Evolutionary conservation across 2,329 filamentous ascomycete genomes (phyloP).

Genomic region (Sporothrix brunneoviolacea): DNA sequence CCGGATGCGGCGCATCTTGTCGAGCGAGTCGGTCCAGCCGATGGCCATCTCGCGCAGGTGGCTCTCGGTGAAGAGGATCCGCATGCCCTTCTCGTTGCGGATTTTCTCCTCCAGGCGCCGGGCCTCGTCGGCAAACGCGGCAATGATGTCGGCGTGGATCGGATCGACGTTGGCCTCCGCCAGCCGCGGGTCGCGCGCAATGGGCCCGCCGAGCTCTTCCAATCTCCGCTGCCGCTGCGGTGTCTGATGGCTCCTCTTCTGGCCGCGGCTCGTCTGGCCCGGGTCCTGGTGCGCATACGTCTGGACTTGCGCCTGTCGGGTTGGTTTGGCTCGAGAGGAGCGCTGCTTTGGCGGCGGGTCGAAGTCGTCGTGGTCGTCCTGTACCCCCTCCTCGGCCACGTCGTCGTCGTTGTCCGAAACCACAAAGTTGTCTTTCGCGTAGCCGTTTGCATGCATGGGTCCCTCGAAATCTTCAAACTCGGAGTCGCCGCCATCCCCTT

Average conservation of each 20-base stretch:
- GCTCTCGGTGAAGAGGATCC: constrained; percentile 60
- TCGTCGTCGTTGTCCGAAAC: constrained; percentile 31
- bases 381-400: constrained; percentile 28
- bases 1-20: constrained; percentile 57
- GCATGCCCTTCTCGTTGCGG: constrained; percentile 50
- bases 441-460: constrained; percentile 34
- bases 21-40: constrained; percentile 54
- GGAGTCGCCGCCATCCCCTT: constrained; percentile 27
- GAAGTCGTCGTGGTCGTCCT: constrained; percentile 33
- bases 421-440: constrained; percentile 37
- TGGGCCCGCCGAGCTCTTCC: constrained; percentile 48
- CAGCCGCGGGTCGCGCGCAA: constrained; percentile 49
- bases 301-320: constrained; percentile 19
- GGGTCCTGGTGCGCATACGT: constrained; percentile 11
- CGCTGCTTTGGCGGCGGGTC: not conserved
- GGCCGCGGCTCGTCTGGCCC: not conserved
- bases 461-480: constrained; percentile 33
- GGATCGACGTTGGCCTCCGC: constrained; percentile 27
- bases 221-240: constrained; percentile 29
- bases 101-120: constrained; percentile 54
- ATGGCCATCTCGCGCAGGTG: constrained; percentile 69
- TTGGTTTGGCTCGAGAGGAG: not conserved
- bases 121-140: constrained; percentile 58
- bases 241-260: not conserved
- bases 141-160: constrained; percentile 57